Conservation (phyloP, 768 basidiomycete species). For the Leccinum rimulosum region DNA sequence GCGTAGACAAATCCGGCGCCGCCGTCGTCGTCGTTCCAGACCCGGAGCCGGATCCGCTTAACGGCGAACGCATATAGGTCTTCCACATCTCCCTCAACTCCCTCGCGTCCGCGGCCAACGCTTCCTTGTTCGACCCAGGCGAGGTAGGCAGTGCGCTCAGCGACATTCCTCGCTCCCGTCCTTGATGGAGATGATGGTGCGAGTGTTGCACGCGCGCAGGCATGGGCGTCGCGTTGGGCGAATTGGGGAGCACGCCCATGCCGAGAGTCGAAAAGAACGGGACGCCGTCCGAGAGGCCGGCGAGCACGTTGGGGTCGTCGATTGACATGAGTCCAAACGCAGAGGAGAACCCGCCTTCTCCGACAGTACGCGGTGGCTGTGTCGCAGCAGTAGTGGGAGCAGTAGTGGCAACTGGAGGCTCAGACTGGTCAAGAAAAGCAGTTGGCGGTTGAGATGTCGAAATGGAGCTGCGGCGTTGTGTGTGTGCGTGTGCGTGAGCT, state of each 20-base stretch:
- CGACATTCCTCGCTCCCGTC: slow-evolving; percentile 25
- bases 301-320: slow-evolving; percentile 68
- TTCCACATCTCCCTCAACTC: slow-evolving; percentile 75
- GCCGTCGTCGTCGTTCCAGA: not conserved
- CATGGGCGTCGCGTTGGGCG: slow-evolving; percentile 52
- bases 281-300: slow-evolving; percentile 55
- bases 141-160: slow-evolving; percentile 29
- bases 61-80: slow-evolving; percentile 68
- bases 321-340: slow-evolving; percentile 77
- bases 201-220: slow-evolving; percentile 30
- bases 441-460: slow-evolving; percentile 14
- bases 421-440: slow-evolving; percentile 1
- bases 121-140: slow-evolving; percentile 33
- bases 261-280: slow-evolving; percentile 55
- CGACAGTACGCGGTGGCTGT: slow-evolving; percentile 14
- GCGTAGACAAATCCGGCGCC: slow-evolving; percentile 6
- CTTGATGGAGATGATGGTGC: slow-evolving; percentile 6
- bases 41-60: slow-evolving; percentile 36
- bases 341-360: slow-evolving; percentile 48
- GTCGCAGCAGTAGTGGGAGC: not conserved
- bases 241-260: slow-evolving; percentile 30
- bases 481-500: not conserved
- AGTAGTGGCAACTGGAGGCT: not conserved
- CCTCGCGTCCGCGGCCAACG: slow-evolving; percentile 31
- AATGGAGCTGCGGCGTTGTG: slow-evolving; percentile 15